A percentile compares a stretch with the other conserved stretches of the same genome.
Conservation (phyloP, 2,329 filamentous ascomycete genomes). For the Clonostachys chloroleuca region DNA sequence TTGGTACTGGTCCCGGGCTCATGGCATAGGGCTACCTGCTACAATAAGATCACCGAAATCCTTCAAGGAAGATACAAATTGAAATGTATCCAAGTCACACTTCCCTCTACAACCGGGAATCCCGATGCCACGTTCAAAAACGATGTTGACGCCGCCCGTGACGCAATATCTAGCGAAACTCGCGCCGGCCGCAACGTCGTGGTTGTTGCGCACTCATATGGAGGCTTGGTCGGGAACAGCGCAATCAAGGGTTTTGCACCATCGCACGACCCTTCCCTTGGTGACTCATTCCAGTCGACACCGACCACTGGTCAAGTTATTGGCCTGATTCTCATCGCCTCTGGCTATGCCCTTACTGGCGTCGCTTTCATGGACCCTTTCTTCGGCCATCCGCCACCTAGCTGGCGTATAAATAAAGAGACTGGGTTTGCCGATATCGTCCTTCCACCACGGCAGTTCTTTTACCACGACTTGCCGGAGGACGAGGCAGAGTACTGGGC, state of each 20-base stretch:
- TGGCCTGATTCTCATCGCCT: slow-evolving; percentile 36
- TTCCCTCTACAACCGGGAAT: slow-evolving; percentile 29
- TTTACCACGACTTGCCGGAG: slow-evolving; percentile 43
- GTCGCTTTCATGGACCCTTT: slow-evolving; percentile 32
- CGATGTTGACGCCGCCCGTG: slow-evolving; percentile 31
- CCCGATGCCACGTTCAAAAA: slow-evolving; percentile 29
- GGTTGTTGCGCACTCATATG: slow-evolving; percentile 42
- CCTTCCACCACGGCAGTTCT: slow-evolving; percentile 28
- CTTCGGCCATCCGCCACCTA: slow-evolving; percentile 33
- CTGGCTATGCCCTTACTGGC: slow-evolving; percentile 32
- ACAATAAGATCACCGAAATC: slow-evolving; percentile 22
- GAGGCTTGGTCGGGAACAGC: slow-evolving; percentile 38
- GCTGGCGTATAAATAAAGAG: slow-evolving; percentile 28
- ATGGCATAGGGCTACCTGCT: slow-evolving; percentile 37
- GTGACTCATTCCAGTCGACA: not conserved
- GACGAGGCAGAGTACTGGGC: slow-evolving; percentile 37
- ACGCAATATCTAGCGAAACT: slow-evolving; percentile 27
- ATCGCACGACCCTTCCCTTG: slow-evolving; percentile 6
- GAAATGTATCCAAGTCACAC: slow-evolving; percentile 24
- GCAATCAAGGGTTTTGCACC: slow-evolving; percentile 34
- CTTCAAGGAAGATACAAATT: slow-evolving; percentile 20
- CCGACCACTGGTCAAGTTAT: slow-evolving; percentile 26
- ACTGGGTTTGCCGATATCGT: slow-evolving; percentile 35
- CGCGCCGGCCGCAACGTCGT: slow-evolving; percentile 33
- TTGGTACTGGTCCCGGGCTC: slow-evolving; percentile 41